Evolutionary conservation across 176 grass and related monocot species (phyloP).

Genomic region (Tillandsia leiboldiana): DNA sequence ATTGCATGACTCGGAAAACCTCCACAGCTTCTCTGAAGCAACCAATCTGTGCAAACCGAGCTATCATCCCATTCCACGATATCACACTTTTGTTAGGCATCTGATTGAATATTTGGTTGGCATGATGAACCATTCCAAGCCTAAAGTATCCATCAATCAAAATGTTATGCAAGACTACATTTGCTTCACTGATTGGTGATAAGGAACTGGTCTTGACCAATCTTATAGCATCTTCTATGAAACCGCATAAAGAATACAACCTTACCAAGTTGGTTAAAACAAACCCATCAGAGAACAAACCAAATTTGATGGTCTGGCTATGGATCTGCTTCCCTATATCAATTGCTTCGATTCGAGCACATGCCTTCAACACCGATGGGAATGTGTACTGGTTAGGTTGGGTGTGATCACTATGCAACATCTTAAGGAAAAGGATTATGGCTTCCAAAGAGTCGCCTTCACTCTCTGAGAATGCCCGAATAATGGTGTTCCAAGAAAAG

Average conservation of each 20-base stretch:
- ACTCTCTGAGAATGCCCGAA: slow-evolving; percentile 26
- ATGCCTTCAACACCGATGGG: slow-evolving; percentile 63
- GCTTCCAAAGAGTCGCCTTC: slow-evolving; percentile 15
- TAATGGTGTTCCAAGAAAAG: slow-evolving; percentile 41
- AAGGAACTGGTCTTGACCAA: slow-evolving; percentile 32
- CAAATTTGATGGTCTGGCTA: slow-evolving; percentile 26
- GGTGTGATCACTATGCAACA: slow-evolving; percentile 17
- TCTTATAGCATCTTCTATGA: slow-evolving; percentile 23
- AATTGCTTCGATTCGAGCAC: slow-evolving; percentile 20
- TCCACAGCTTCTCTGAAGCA: slow-evolving; percentile 3
- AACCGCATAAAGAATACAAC: slow-evolving; percentile 27
- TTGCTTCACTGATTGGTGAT: neutral
- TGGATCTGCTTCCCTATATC: slow-evolving; percentile 26
- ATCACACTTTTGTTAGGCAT: slow-evolving; percentile 16
- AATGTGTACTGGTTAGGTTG: slow-evolving; percentile 49
- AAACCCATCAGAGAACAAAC: slow-evolving; percentile 36
- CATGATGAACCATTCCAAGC: slow-evolving; percentile 12
- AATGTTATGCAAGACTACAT: slow-evolving; percentile 14
- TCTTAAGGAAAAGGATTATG: slow-evolving; percentile 16
- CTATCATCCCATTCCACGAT: slow-evolving; percentile 23
- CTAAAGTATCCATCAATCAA: slow-evolving; percentile 15
- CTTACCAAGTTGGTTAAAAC: slow-evolving; percentile 42
- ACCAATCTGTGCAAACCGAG: slow-evolving; percentile 7
- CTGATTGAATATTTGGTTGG: neutral
- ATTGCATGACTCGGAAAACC: slow-evolving; percentile 16